phyloP scores from a whole-genome alignment of 495 filamentous ascomycete genomes.

The Tuber aestivum region DNA sequence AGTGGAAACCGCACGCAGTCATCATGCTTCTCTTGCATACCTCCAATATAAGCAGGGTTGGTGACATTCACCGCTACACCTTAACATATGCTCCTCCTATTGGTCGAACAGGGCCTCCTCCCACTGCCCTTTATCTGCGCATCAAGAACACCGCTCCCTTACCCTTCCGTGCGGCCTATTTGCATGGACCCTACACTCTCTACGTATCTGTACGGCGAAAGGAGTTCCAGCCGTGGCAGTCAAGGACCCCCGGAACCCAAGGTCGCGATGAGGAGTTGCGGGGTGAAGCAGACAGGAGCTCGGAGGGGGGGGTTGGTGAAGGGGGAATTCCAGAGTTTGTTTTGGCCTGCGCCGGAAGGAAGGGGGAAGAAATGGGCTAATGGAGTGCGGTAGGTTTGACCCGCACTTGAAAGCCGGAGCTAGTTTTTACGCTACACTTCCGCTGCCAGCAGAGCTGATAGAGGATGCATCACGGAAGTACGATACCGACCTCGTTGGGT shows the following conservation, averaged over 20 bases:
- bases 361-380: background rate
- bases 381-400: slow-evolving; percentile 55
- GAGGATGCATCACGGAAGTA: slow-evolving; percentile 12
- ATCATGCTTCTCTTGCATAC: slow-evolving; percentile 87
- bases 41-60: slow-evolving; percentile 80
- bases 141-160: slow-evolving; percentile 89
- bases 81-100: slow-evolving; percentile 84
- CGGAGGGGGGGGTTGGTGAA: slow-evolving; percentile 14
- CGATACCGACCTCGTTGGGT: slow-evolving; percentile 48
- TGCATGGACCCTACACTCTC: slow-evolving; percentile 90
- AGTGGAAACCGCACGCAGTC: background rate
- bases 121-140: slow-evolving; percentile 68
- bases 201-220: slow-evolving; percentile 62
- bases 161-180: slow-evolving; percentile 84
- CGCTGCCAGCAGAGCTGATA: slow-evolving; percentile 58
- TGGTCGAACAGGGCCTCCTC: slow-evolving; percentile 81
- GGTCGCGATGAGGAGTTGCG: slow-evolving; percentile 18
- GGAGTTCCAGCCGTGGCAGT: slow-evolving; percentile 39
- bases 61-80: slow-evolving; percentile 86
- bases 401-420: slow-evolving; percentile 92
- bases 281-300: slow-evolving; percentile 16
- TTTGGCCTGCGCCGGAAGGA: background rate
- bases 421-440: slow-evolving; percentile 68
- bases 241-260: slow-evolving; percentile 21
- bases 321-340: slow-evolving; percentile 31